Evolutionary conservation across 495 filamentous ascomycete genomes (phyloP).

Genomic region (Xylaria curta): DNA sequence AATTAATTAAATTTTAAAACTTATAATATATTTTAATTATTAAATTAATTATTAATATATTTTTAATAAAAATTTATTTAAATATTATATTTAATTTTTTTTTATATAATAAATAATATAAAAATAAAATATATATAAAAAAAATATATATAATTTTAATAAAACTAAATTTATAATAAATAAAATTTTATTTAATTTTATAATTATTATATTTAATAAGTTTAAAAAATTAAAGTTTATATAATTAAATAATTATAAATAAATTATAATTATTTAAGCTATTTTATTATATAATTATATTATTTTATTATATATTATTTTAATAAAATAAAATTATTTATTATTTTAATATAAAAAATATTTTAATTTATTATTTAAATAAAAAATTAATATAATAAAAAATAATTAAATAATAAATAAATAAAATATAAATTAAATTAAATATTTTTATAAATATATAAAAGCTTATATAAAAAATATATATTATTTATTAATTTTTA

Average conservation of each 20-base stretch:
- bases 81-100: neutral
- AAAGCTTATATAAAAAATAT: neutral
- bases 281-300: conserved; percentile 4
- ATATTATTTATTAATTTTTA: neutral
- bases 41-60: neutral
- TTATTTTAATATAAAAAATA: neutral
- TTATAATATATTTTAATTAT: conserved; percentile 3
- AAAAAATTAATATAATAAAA: neutral
- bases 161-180: neutral
- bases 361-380: neutral
- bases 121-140: neutral
- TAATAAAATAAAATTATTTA: neutral
- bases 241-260: neutral
- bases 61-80: neutral
- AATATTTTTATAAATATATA: conserved; percentile 6
- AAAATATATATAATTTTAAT: conserved; percentile 6
- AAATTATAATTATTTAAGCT: neutral
- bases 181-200: neutral
- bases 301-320: no score
- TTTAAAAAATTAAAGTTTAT: neutral
- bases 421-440: neutral
- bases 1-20: no score
- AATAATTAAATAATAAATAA: conserved; percentile 1
- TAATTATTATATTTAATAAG: neutral
- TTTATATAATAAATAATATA: neutral